These are phyloP conservation scores for Arbutus unedo DNA, from an alignment of 148 eudicot species.

Conservation along the genomic window DNA sequence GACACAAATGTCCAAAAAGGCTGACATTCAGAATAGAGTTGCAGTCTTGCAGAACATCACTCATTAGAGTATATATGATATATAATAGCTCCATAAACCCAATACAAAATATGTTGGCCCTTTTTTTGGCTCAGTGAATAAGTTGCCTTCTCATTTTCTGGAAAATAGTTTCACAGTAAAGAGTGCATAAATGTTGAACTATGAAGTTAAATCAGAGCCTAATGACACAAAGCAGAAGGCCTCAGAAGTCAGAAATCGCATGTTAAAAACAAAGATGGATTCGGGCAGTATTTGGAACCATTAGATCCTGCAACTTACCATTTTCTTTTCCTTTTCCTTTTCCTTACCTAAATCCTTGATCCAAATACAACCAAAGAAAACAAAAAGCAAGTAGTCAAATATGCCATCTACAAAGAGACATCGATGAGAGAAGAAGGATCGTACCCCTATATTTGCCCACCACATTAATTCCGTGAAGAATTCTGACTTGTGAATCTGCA, in stretches of 20 bases:
- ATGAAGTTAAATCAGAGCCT: neutral
- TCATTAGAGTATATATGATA: neutral
- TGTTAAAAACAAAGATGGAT: neutral
- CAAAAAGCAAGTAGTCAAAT: slow-evolving; percentile 9
- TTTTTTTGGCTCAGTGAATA: neutral
- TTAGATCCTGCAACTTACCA: neutral
- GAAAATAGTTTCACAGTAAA: neutral
- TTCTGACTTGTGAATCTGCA: slow-evolving; percentile 84
- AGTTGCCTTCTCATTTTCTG: too few species aligned
- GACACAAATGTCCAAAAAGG: neutral
- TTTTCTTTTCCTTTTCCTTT: neutral
- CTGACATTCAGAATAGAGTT: neutral
- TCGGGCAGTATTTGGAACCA: neutral
- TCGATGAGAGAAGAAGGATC: slow-evolving; percentile 8
- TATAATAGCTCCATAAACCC: neutral
- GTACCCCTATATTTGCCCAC: slow-evolving; percentile 75
- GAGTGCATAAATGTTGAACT: neutral
- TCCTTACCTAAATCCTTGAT: neutral
- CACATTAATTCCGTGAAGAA: slow-evolving; percentile 63
- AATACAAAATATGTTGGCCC: neutral
- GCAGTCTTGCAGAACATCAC: neutral
- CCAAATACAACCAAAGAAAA: neutral
- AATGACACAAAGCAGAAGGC: neutral
- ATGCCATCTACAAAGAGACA: neutral
- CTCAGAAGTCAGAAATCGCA: neutral